These are phyloP conservation scores for Stephania cephalantha DNA, from an alignment of 164 flowering plant species.

Conservation along the genomic window DNA sequence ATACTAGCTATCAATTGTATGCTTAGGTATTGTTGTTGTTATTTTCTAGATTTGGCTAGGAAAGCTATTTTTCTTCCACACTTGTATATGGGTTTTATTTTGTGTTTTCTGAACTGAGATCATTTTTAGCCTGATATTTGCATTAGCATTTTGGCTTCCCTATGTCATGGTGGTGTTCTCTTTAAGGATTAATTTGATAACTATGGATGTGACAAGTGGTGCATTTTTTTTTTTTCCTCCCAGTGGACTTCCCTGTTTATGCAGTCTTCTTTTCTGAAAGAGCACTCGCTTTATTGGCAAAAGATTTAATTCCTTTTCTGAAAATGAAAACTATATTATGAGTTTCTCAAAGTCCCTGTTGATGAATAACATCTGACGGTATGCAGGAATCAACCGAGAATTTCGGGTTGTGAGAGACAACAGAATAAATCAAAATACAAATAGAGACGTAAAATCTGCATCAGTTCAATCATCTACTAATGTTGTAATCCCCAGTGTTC, in stretches of 20 bases:
- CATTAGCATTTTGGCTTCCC: neutral
- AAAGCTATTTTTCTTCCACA: neutral
- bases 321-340: neutral
- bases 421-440: conserved; percentile 50
- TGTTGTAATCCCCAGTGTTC: conserved; percentile 24
- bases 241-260: neutral
- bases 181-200: too few species aligned
- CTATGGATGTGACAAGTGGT: neutral
- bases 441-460: conserved; percentile 35
- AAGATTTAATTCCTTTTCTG: neutral
- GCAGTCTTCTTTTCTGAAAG: neutral
- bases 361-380: conserved; percentile 15
- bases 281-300: too few species aligned
- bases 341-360: neutral
- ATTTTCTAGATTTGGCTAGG: neutral
- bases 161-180: neutral
- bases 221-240: neutral
- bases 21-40: neutral
- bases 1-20: neutral
- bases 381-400: conserved; percentile 60
- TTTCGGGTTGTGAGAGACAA: conserved; percentile 94
- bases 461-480: conserved; percentile 24
- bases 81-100: neutral
- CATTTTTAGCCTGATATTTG: neutral
- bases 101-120: neutral